Evolutionary conservation across 148 eudicot species (phyloP), one percentile per base, ranked within the genome.

Genomic region (Polygonum aviculare): DNA sequence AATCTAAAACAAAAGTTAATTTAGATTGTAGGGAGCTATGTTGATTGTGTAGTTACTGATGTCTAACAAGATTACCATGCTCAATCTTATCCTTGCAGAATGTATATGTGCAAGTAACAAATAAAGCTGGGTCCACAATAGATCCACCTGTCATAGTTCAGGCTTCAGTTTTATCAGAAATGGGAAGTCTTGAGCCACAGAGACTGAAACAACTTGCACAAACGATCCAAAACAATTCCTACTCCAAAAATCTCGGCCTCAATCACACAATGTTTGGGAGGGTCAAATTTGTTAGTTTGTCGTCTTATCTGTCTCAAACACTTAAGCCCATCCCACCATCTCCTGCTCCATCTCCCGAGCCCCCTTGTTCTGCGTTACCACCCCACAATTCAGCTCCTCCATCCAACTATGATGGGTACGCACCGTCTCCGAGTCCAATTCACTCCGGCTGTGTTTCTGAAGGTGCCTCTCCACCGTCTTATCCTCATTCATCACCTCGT

Each of bases 191-290:
- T 69, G 45, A 55, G 36, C 88, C 93, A 22, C 84, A 85, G 76
- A 87, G 93, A 78, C 73, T 87, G 78, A 89, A 76, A 77, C 87
- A 89, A 79, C 78, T 89, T 79, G 93, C 93, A 65, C 86, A 82
- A 79, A 78, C 59, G 59, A 89, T 87, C 76, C 82, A 77, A 59
- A 77, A 83, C 2, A 81, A 87, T 52, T 72, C 83, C 26, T 78
- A 82, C 76, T 78, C 78, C 6, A 77, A 76, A 54, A 89, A 89
- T 81, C 88, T 89, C 63, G 93, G 90, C 72, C 87, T 89, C 35
- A 84, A 85, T 79, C 79, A 87, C 78, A 71, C 87, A 38, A 82
- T 89, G 44, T 89, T 89, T 81, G 93, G 93, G 77, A 85, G 83
- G 79, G 93, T 87, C 12, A 89, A 89, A 76, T 84, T 79, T 79